Base-by-base conservation (phyloP, 805 yeast species). In the Ogataea nitratoaversa region DNA sequence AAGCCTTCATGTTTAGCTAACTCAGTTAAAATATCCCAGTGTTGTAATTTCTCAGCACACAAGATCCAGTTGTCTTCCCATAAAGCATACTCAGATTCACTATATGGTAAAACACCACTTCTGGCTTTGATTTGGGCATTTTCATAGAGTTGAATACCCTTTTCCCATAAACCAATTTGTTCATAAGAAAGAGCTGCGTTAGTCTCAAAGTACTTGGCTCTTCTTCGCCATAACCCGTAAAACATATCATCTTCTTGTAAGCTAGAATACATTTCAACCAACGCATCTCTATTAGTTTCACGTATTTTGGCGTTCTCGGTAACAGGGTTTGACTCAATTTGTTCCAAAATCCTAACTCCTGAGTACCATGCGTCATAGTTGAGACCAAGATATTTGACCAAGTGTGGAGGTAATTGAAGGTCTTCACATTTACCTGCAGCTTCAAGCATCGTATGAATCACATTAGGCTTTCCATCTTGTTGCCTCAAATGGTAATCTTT, bases 31-130 rank as follows among this genome's bases (percentile, higher is more conserved):
- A 93, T 83, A 57, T 93, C 99, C 99, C 99, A 93, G 49, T 93
- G 97, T 58, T 93, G 99, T 30, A 93, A 68, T 60, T 91, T 91
- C 58, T 93, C 97, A 3, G 99, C 96, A 68, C 99, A 90, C 29
- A 86, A 66, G 41, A 93, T 89, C 99, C 99, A 93, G 55, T 90
- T 95, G 57, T 93, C 99, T 65, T 95, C 99, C 99, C 99, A 93
- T 25, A 93, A 69, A 0, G 93, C 81, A 54, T 93, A 93, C 58
- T 93, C 99, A 1, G 95, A 78, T 56, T 93, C 97, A 20, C 96
- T 88, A 57, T 87, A 93, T 0, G 99, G 99, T 30, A 93, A 66
- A 3, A 85, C 95, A 2, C 98, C 97, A 56, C 95, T 84, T 42
- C 99, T 70, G 0, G 99, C 97, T 53, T 91, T 90, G 42, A 93